Conservation (phyloP, 768 basidiomycete genomes). For the Hebeloma cylindrosporum region DNA sequence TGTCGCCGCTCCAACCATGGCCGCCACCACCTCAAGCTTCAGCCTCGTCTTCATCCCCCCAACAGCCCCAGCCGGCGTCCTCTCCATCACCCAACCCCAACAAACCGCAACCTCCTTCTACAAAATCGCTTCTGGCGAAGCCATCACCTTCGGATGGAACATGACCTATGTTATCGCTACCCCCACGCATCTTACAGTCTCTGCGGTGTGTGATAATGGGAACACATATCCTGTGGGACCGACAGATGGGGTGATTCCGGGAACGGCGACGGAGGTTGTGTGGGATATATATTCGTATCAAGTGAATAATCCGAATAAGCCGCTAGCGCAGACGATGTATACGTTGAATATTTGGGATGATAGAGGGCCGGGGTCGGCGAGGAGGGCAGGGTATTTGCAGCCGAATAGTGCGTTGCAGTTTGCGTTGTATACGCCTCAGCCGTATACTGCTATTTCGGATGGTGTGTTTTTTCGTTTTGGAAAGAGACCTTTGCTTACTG, state of each 20-base stretch:
- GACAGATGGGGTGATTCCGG: conserved; percentile 67
- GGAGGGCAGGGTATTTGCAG: conserved; percentile 62
- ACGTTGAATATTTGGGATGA: conserved; percentile 83
- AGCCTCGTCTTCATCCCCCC: conserved; percentile 24
- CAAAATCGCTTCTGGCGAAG: conserved; percentile 75
- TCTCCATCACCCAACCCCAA: conserved; percentile 79
- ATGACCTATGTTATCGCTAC: conserved; percentile 70
- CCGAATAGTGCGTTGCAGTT: conserved; percentile 74
- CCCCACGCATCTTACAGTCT: conserved; percentile 76
- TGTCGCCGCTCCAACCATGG: background rate
- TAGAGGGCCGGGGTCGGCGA: conserved; percentile 61
- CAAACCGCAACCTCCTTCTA: conserved; percentile 81
- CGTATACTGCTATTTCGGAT: conserved; percentile 60
- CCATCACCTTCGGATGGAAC: conserved; percentile 92
- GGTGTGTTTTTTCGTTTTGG: conserved; percentile 20
- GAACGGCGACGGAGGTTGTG: conserved; percentile 65
- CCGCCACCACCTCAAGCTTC: conserved; percentile 6
- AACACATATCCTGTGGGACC: conserved; percentile 90
- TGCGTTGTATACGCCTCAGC: conserved; percentile 78
- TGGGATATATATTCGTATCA: conserved; percentile 86
- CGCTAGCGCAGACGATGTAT: conserved; percentile 75
- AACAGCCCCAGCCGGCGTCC: conserved; percentile 52
- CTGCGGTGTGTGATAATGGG: conserved; percentile 81
- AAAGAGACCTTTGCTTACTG: background rate
- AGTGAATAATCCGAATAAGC: conserved; percentile 54